These are phyloP conservation scores for Fragilariopsis cylindrus DNA, from an alignment of 108 stramenopile species.

Conservation along the genomic window DNA sequence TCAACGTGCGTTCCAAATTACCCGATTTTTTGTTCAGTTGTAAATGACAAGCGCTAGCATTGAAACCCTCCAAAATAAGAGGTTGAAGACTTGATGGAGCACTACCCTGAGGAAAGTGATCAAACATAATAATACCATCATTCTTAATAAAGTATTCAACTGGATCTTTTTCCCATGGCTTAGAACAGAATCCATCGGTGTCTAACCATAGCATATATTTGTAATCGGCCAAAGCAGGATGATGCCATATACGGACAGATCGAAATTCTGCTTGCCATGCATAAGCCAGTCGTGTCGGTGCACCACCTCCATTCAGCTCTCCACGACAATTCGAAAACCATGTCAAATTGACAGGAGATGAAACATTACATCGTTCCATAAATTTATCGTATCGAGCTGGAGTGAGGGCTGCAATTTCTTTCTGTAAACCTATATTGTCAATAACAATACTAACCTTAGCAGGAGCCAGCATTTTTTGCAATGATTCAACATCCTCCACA, in stretches of 20 bases:
- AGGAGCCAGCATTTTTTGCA: constrained; percentile 25
- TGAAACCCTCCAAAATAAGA: constrained; percentile 1
- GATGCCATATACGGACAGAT: constrained; percentile 40
- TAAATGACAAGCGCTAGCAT: background rate
- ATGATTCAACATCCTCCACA: constrained; percentile 12
- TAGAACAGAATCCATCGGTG: constrained; percentile 42
- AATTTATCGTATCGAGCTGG: constrained; percentile 7
- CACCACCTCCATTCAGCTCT: background rate
- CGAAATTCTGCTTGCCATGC: constrained; percentile 49
- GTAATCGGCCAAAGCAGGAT: constrained; percentile 36
- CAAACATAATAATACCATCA: constrained; percentile 39
- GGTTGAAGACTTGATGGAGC: background rate
- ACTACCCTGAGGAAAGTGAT: constrained; percentile 16
- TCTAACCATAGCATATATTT: constrained; percentile 54
- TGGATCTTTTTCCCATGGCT: constrained; percentile 43
- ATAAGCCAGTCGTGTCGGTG: constrained; percentile 21
- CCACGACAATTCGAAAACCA: constrained; percentile 34
- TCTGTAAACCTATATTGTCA: constrained; percentile 39
- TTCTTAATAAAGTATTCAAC: constrained; percentile 34
- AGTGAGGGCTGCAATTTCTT: constrained; percentile 30
- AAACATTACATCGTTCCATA: constrained; percentile 32
- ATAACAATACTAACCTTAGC: constrained; percentile 42
- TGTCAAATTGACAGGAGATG: constrained; percentile 7
- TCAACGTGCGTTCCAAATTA: background rate
- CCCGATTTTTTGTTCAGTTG: background rate